A percentile compares a stretch with the other conserved stretches of the same genome.
Evolutionary conservation across 257 asterid species (phyloP).

Genomic region (Solanum chmielewskii): DNA sequence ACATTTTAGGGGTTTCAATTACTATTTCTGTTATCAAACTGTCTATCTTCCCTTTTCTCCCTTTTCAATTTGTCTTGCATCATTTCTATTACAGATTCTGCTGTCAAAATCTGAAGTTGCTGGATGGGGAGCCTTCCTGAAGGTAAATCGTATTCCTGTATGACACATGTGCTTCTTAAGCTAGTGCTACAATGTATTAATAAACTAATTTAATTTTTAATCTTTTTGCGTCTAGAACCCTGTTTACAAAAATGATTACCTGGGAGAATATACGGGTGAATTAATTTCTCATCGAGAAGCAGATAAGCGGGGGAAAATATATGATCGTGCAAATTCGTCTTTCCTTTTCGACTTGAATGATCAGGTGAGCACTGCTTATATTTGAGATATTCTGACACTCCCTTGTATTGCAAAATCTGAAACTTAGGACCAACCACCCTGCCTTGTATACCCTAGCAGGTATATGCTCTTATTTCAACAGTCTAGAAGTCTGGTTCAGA

Average conservation of each 20-base stretch:
- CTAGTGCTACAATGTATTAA: background rate
- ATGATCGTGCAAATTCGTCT: conserved; percentile 88
- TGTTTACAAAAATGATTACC: conserved; percentile 84
- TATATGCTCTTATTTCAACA: background rate
- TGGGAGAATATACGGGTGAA: conserved; percentile 97
- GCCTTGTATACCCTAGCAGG: background rate
- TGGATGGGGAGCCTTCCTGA: conserved; percentile 98
- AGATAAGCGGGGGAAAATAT: conserved; percentile 92
- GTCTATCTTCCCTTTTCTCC: background rate
- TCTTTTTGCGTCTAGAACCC: conserved; percentile 37
- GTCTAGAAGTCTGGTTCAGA: background rate
- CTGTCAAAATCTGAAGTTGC: conserved; percentile 80
- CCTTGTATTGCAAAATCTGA: background rate
- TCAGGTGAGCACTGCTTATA: conserved; percentile 34
- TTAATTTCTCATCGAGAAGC: conserved; percentile 93
- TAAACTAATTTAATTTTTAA: background rate
- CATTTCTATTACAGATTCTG: conserved; percentile 41
- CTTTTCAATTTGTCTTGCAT: background rate
- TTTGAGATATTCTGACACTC: background rate
- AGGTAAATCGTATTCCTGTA: conserved; percentile 30
- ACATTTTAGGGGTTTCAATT: conserved; percentile 4
- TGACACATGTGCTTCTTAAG: background rate
- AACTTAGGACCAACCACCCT: background rate
- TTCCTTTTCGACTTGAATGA: conserved; percentile 91
- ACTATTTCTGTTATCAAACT: background rate